A percentile compares a stretch with the other conserved stretches of the same genome.
phyloP scores from a whole-genome alignment of 768 basidiomycete genomes.

The Zangia roseola region DNA sequence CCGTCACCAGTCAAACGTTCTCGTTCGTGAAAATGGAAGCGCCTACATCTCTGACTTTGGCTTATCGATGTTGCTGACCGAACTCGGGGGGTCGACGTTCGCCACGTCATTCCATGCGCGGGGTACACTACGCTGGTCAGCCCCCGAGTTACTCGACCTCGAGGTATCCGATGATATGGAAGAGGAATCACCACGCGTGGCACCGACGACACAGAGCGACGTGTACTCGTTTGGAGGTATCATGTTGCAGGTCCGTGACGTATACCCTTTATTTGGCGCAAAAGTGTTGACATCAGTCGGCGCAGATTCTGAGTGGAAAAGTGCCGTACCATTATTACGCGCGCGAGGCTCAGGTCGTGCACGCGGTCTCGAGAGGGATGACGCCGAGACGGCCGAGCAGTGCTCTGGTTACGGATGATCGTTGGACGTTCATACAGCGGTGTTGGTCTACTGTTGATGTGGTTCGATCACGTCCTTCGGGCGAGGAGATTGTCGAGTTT shows the following conservation, averaged over 20 bases:
- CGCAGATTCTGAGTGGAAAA: slow-evolving; percentile 4
- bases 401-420: not conserved
- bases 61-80: not conserved
- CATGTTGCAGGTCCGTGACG: slow-evolving; percentile 8
- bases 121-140: slow-evolving; percentile 9
- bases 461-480: not conserved
- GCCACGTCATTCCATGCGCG: not conserved
- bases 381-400: not conserved
- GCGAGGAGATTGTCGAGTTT: slow-evolving; percentile 2
- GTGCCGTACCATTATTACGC: slow-evolving; percentile 5
- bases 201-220: not conserved
- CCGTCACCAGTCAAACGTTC: slow-evolving; percentile 3
- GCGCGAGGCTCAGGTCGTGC: not conserved
- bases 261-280: too few species aligned
- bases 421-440: slow-evolving; percentile 3
- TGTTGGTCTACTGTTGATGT: slow-evolving; percentile 1
- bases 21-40: not conserved
- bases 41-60: slow-evolving; percentile 4
- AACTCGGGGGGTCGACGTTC: not conserved
- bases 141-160: slow-evolving; percentile 4
- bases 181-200: not conserved
- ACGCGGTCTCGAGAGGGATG: not conserved
- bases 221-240: slow-evolving; percentile 3
- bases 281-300: too few species aligned
- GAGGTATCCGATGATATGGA: not conserved